These are phyloP conservation scores for Pythium brassicae DNA, from an alignment of 352 stramenopile species.

Conservation along the genomic window DNA sequence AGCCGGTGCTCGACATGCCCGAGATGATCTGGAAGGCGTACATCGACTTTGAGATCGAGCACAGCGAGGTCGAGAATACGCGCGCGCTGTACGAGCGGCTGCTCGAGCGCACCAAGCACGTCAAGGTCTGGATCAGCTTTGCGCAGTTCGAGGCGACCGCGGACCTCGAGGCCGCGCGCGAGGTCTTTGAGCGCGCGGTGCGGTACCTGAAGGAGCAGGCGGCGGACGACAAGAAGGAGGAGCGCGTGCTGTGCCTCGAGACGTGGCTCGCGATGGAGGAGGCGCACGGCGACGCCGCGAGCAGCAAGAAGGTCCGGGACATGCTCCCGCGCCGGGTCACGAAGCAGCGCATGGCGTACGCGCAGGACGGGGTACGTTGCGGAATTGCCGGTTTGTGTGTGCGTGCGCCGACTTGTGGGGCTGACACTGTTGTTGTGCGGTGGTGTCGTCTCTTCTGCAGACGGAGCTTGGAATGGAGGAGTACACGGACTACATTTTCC, in stretches of 20 bases:
- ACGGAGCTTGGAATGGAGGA: conserved; percentile 93
- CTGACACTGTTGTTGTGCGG: conserved; percentile 12
- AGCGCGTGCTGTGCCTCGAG: conserved; percentile 96
- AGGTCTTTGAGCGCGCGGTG: conserved; percentile 91
- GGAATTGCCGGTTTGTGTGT: too few relatives aligned
- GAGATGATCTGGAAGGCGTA: conserved; percentile 99
- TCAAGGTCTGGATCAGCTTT: conserved; percentile 96
- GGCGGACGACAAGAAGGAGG: conserved; percentile 85
- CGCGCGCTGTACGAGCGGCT: conserved; percentile 94
- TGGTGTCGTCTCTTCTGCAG: conserved; percentile 18
- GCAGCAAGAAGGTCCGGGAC: conserved; percentile 85
- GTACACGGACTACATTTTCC: conserved; percentile 99
- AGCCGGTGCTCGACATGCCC: conserved; percentile 96
- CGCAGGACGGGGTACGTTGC: conserved; percentile 80
- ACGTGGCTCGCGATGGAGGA: conserved; percentile 95
- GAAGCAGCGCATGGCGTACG: conserved; percentile 93
- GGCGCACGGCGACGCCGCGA: conserved; percentile 35
- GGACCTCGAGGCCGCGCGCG: conserved; percentile 67
- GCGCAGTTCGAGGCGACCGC: conserved; percentile 82
- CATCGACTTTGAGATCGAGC: conserved; percentile 98
- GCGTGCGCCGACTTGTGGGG: conserved; percentile 4
- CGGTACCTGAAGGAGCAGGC: conserved; percentile 87
- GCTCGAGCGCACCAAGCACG: conserved; percentile 95
- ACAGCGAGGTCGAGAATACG: conserved; percentile 79
- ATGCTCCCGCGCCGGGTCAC: conserved; percentile 96